Percentiles rank a stretch among this genome's conserved stretches.
Evolutionary conservation across 208 protist genomes (phyloP).

Genomic region (Leishmania amazonensis): DNA sequence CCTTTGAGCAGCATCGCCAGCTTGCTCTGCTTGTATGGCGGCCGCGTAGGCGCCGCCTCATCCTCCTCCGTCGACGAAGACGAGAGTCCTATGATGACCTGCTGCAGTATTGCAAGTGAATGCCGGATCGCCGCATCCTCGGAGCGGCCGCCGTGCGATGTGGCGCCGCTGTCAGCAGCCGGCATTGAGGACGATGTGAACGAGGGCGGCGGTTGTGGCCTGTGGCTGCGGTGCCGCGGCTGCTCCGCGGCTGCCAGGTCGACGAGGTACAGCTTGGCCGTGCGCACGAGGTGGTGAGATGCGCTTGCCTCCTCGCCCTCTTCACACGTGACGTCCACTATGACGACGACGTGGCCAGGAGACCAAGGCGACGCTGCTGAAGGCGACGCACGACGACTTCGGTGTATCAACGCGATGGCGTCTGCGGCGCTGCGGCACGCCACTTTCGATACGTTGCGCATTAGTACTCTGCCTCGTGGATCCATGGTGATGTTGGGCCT

Average conservation of each 20-base stretch:
- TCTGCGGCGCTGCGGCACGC: constrained; percentile 10
- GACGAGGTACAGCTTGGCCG: constrained; percentile 86
- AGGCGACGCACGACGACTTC: constrained; percentile 9
- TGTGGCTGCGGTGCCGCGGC: constrained; percentile 13
- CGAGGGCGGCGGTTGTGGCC: constrained; percentile 17
- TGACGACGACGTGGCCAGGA: constrained; percentile 76
- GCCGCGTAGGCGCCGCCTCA: not conserved
- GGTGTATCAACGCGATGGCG: not conserved
- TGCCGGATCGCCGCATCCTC: constrained; percentile 44
- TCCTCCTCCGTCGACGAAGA: not conserved
- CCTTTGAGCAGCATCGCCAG: constrained; percentile 94
- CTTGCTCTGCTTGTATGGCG: constrained; percentile 83
- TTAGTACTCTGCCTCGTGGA: constrained; percentile 8
- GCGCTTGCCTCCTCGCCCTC: constrained; percentile 12
- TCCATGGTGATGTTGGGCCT: constrained; percentile 25
- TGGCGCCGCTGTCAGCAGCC: not conserved
- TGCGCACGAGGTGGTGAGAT: constrained; percentile 35
- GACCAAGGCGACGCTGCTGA: not conserved
- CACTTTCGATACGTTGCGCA: constrained; percentile 14
- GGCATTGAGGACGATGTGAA: not conserved
- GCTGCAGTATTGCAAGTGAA: constrained; percentile 91
- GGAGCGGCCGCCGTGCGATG: not conserved
- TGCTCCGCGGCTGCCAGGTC: constrained; percentile 89
- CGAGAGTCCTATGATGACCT: constrained; percentile 85
- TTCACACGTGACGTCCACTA: constrained; percentile 57